Percentiles rank a stretch among this genome's conserved stretches.
Conservation (phyloP, 176 grass and related monocot genomes). For the Melocanna baccifera region DNA sequence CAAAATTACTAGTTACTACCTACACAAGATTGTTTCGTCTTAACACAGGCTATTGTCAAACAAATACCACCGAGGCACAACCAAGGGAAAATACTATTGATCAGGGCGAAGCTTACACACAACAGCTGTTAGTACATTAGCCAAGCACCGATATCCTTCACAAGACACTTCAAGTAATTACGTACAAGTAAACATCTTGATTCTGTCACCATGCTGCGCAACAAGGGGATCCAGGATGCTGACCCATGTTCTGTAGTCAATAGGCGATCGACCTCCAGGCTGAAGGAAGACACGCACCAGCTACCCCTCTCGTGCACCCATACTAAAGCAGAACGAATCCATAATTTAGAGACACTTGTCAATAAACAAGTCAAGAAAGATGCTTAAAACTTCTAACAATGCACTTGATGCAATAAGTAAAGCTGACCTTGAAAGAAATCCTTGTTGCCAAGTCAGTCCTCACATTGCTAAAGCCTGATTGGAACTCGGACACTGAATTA, state of each 20-base stretch:
- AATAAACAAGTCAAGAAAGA: neutral
- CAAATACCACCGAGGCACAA: neutral
- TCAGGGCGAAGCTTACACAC: neutral
- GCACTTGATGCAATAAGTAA: no score
- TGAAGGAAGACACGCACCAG: conserved; percentile 62
- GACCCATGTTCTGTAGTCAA: conserved; percentile 62
- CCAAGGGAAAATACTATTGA: neutral
- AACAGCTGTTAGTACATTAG: neutral
- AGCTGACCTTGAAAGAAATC: no score
- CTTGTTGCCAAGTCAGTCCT: no score
- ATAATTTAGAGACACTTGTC: neutral
- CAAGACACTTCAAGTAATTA: neutral
- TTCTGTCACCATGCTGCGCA: conserved; percentile 24
- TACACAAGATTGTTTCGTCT: neutral
- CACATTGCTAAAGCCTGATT: no score
- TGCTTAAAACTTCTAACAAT: no score
- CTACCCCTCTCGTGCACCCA: conserved; percentile 74
- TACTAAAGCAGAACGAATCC: conserved; percentile 47
- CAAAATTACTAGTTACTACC: neutral
- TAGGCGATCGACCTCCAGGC: conserved; percentile 63
- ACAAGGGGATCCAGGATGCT: conserved; percentile 61
- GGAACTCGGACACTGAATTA: no score
- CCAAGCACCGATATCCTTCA: neutral
- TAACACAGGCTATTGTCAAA: neutral
- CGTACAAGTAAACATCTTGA: conserved; percentile 36